phyloP scores from a whole-genome alignment of 257 asterid species.

The Linaria vulgaris region DNA sequence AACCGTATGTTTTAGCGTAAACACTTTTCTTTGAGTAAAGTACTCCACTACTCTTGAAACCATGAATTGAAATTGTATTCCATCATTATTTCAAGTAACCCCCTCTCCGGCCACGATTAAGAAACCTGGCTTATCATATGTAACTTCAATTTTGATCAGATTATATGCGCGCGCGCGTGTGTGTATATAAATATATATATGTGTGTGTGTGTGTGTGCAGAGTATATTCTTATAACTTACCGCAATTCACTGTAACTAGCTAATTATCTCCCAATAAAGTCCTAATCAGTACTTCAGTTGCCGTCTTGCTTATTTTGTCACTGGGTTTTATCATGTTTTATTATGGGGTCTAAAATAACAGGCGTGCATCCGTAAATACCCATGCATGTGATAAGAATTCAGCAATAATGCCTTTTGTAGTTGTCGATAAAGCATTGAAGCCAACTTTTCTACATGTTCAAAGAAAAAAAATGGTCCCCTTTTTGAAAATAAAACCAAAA shows the following conservation, averaged over 20 bases:
- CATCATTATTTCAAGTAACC: neutral
- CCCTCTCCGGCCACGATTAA: no score
- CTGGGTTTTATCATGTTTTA: slow-evolving; percentile 17
- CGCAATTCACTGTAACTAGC: no score
- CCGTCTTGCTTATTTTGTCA: slow-evolving; percentile 20
- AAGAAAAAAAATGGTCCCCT: slow-evolving; percentile 51
- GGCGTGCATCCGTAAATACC: slow-evolving; percentile 49
- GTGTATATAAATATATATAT: no score
- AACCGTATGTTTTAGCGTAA: no score
- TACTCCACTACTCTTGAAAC: neutral
- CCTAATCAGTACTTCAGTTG: no score
- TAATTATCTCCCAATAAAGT: neutral
- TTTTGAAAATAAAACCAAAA: neutral
- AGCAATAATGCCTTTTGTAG: slow-evolving; percentile 46
- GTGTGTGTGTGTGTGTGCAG: neutral
- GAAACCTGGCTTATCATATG: no score
- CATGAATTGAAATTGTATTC: neutral
- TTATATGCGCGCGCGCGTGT: no score
- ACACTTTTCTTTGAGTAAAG: neutral
- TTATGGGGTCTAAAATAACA: slow-evolving; percentile 3
- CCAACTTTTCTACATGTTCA: slow-evolving; percentile 42
- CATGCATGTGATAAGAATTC: slow-evolving; percentile 50
- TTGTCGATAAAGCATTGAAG: slow-evolving; percentile 57
- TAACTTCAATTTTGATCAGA: no score
- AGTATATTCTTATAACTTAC: neutral